Evolutionary conservation across 78 protist genomes (phyloP), one percentile per base, ranked within the genome.

Genomic region (Polysphondylium violaceum): DNA sequence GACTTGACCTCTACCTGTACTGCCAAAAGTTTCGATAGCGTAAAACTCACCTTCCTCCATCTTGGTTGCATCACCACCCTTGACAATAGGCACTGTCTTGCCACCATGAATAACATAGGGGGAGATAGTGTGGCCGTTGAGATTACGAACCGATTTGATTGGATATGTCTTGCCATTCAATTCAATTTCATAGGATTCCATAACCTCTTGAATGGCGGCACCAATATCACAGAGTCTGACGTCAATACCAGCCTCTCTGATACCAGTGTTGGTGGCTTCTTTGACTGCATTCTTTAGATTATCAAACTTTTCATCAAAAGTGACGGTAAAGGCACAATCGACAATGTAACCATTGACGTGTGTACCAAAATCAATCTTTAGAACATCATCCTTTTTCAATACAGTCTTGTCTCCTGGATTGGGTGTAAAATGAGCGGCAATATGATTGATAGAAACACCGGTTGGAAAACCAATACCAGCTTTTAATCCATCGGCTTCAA

Each of bases 21-120:
- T 40, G 63, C 99, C 99, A 75, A 99, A 99, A 23, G 99, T 99
- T 76, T 99, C 99, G 29, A 99, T 98, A n/a, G 99, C 99, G 44
- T 75, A 99, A 41, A 96, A 21, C 78, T 98, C 99, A 44, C 99
- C 98, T 67, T 98, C 99, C 60, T 98, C 97, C 99, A 97, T 96
- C 55, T 55, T 95, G 0, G 50, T 77, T 81, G 27, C 25, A 14
- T 74, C 96, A 17, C 93, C 83, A 40, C 98, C 97, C 88, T 85
- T 94, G 63, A 98, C 99, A 60, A 97, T 93, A 29, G 99, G 99
- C 11, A 98, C 99, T 17, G 95, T 69, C 94, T 98, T 98, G 29
- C 99, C 99, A 2, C 98, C 99, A 79, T 98, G 99, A 76, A 97
- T 97, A 17, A 50, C 87, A 86, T 97, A 98, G 19, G 96, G 97